Percentiles rank a stretch among this genome's conserved stretches.
Conservation (phyloP, 495 filamentous ascomycete genomes). For the Aspergillus coremiiformis region DNA sequence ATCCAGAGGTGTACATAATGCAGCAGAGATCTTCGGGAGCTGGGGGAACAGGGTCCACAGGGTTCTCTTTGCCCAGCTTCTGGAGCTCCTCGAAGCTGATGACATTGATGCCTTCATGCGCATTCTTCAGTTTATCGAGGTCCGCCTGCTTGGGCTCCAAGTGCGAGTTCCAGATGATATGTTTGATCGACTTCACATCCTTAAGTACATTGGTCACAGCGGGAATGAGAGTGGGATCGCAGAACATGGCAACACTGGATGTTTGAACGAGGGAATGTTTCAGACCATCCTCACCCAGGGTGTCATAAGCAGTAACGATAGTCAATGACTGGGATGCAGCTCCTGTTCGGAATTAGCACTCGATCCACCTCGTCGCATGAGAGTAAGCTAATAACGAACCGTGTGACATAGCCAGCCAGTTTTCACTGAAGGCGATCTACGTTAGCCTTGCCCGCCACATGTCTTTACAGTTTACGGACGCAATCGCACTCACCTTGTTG, state of each 20-base stretch:
- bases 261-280: slow-evolving; percentile 89
- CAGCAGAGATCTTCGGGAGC: slow-evolving; percentile 83
- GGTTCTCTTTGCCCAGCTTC: slow-evolving; percentile 77
- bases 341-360: slow-evolving; percentile 15
- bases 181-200: slow-evolving; percentile 68
- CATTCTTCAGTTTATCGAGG: slow-evolving; percentile 69
- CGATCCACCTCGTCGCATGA: too few relatives aligned
- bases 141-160: slow-evolving; percentile 67
- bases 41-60: slow-evolving; percentile 72
- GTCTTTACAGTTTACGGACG: neutral
- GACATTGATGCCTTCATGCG: slow-evolving; percentile 62
- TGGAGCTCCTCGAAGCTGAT: slow-evolving; percentile 79
- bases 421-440: slow-evolving; percentile 37
- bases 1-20: slow-evolving; percentile 99
- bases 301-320: slow-evolving; percentile 97
- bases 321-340: slow-evolving; percentile 86
- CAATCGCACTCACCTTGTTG: slow-evolving; percentile 54
- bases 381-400: slow-evolving; percentile 26
- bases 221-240: slow-evolving; percentile 75
- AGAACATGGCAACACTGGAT: slow-evolving; percentile 78
- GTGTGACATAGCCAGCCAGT: slow-evolving; percentile 75
- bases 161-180: slow-evolving; percentile 85
- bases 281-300: slow-evolving; percentile 87
- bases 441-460: slow-evolving; percentile 1
- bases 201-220: slow-evolving; percentile 76